These are phyloP conservation scores for Aureobasidium sp. DNA, from an alignment of 2,329 filamentous ascomycete species.

Conservation along the genomic window DNA sequence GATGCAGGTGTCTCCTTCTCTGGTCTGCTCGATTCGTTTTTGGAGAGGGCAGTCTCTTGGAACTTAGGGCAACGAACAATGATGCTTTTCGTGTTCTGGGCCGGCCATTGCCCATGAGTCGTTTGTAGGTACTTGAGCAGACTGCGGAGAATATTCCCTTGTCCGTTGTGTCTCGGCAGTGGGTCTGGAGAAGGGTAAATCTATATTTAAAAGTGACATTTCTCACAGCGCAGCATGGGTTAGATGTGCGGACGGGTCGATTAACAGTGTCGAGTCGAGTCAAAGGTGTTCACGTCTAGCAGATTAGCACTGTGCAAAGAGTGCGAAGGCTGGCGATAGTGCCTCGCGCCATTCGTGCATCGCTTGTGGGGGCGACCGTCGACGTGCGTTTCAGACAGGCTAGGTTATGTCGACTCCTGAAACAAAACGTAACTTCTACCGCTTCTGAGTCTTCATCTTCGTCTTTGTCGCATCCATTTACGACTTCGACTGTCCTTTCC, in stretches of 20 bases:
- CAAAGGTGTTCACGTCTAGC: neutral
- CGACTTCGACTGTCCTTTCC: neutral
- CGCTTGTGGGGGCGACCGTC: neutral
- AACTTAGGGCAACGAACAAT: neutral
- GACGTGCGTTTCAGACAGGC: conserved; percentile 3
- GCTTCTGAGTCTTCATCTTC: neutral
- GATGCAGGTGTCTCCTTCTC: neutral
- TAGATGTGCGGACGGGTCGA: neutral
- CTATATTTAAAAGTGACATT: neutral
- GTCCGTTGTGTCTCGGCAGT: conserved; percentile 3
- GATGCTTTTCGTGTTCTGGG: neutral
- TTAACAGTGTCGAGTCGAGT: neutral
- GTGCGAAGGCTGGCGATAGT: neutral
- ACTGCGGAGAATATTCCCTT: conserved; percentile 1
- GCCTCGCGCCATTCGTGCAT: neutral
- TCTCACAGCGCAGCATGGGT: too few species aligned
- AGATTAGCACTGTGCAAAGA: neutral
- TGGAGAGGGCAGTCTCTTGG: neutral
- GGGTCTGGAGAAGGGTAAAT: neutral
- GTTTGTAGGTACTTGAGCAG: neutral
- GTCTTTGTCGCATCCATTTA: conserved; percentile 2
- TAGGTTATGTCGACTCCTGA: neutral
- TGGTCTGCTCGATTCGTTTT: neutral
- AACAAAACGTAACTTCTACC: neutral
- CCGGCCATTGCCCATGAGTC: neutral